Base-by-base conservation (phyloP, 495 filamentous ascomycete genomes). In the Talaromyces stipitatus region DNA sequence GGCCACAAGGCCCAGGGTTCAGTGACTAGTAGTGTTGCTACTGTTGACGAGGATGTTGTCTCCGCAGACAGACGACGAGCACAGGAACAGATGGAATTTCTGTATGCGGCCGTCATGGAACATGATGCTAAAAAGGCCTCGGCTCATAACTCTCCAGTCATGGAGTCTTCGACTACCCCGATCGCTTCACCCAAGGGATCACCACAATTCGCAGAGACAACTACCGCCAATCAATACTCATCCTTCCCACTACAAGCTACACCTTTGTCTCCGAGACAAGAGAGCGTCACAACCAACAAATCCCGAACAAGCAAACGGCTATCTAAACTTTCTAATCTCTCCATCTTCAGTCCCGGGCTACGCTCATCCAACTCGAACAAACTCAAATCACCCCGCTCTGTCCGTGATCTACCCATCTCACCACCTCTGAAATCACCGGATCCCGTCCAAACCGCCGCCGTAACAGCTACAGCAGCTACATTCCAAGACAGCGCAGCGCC, bases 41-140 rank as follows among this genome's bases (percentile, higher is more conserved):
- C 81, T 10, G 84, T 96, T 54, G 91, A 97, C 68, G 82, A 85
- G 54, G 80, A 80, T 43, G 81, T 95, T 27, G 79, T 96, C 26
- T 80, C 85, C 32, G 76, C 78, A 57, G 89, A 96, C 72, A 82
- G 80, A 59, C 81, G 78, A 60, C 80, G 83, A 68, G 82, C 86
- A 65, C 85, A 92, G 66, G 76, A 82, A 58, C 85, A 95, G 66
- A 84, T 97, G 73, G 90, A 94, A 66, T 85, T 89, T 68, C 83
- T 97, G 62, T 97, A 97, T 66, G 89, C 84, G 50, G 86, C 91
- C 45, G 91, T 96, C 58, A 87, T 95, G 88, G 89, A 89, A 71
- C 87, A 92, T 52, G 90, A 95, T 69, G 85, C 83, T 33, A 82
- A 82, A 50, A 87, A 88, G 70, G 73, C 82, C 53, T 64, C 63